phyloP scores from a whole-genome alignment of 2,329 filamentous ascomycete genomes.

The Thelonectria olida region DNA sequence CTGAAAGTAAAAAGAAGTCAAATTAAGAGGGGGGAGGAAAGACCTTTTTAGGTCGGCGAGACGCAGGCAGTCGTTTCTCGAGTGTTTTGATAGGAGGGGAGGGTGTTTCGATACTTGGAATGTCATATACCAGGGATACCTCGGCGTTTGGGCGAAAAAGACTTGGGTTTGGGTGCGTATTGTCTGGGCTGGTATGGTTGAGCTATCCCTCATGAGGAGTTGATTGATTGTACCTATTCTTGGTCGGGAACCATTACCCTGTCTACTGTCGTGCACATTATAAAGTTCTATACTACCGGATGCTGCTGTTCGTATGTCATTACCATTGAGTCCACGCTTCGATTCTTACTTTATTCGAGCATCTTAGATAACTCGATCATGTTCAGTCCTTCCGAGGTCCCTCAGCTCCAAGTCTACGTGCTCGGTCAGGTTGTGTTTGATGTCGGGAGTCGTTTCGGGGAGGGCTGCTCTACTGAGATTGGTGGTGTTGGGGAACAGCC shows the following conservation, averaged over 20 bases:
- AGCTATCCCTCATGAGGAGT: slow-evolving; percentile 30
- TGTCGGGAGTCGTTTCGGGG: neutral
- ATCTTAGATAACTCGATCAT: neutral
- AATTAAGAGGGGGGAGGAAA: neutral
- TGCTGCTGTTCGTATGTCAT: slow-evolving; percentile 20
- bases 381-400: too few relatives aligned
- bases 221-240: slow-evolving; percentile 24
- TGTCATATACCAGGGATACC: slow-evolving; percentile 43
- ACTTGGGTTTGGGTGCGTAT: slow-evolving; percentile 28
- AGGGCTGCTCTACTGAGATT: neutral
- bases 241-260: slow-evolving; percentile 21
- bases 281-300: slow-evolving; percentile 13
- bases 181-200: slow-evolving; percentile 22
- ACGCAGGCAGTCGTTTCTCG: slow-evolving; percentile 1
- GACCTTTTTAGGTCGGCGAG: neutral
- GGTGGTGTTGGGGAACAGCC: neutral
- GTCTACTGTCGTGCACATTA: slow-evolving; percentile 12
- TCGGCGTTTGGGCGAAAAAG: slow-evolving; percentile 38
- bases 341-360: neutral
- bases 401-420: neutral
- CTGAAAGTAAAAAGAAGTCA: neutral
- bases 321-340: neutral
- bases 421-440: neutral
- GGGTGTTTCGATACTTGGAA: slow-evolving; percentile 30
- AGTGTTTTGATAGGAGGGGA: slow-evolving; percentile 21